Percentiles rank a stretch among this genome's conserved stretches.
These are phyloP conservation scores for Isabelozyma rhagii DNA, from an alignment of 805 yeast genomes.

Conservation along the genomic window DNA sequence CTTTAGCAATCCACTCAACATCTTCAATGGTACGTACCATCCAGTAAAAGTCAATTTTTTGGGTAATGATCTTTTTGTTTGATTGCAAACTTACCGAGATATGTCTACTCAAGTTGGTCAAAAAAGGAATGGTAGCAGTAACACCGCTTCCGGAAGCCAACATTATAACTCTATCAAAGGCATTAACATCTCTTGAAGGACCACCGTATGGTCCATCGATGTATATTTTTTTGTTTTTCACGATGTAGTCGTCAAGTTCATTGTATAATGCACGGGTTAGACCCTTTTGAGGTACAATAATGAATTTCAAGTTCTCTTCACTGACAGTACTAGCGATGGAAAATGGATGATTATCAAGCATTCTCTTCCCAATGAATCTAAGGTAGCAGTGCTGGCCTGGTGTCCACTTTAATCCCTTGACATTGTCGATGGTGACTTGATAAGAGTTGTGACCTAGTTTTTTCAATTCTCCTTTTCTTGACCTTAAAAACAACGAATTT, in stretches of 20 bases:
- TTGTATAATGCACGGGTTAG: conserved; percentile 36
- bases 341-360: conserved; percentile 56
- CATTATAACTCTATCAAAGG: conserved; percentile 43
- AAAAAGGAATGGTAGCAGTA: conserved; percentile 47
- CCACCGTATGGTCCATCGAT: conserved; percentile 64
- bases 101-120: conserved; percentile 20
- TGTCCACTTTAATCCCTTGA: conserved; percentile 40
- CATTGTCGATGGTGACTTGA: conserved; percentile 32
- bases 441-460: conserved; percentile 21
- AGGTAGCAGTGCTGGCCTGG: conserved; percentile 58
- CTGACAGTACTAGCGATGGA: conserved; percentile 39
- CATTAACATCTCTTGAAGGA: conserved; percentile 37
- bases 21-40: conserved; percentile 29
- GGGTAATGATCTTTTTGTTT: conserved; percentile 10
- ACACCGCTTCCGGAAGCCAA: conserved; percentile 53
- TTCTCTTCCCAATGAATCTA: conserved; percentile 41
- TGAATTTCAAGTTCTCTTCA: conserved; percentile 34
- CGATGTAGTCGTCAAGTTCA: conserved; percentile 24
- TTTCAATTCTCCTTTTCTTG: conserved; percentile 31
- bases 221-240: conserved; percentile 28
- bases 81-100: conserved; percentile 4
- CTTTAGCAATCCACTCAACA: conserved; percentile 39
- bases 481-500: conserved; percentile 34
- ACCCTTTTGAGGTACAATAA: conserved; percentile 47
- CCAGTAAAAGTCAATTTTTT: conserved; percentile 44